Percentiles rank a stretch among this genome's conserved stretches.
phyloP scores from a whole-genome alignment of 352 stramenopile species.

The Pythium aphanidermatum region DNA sequence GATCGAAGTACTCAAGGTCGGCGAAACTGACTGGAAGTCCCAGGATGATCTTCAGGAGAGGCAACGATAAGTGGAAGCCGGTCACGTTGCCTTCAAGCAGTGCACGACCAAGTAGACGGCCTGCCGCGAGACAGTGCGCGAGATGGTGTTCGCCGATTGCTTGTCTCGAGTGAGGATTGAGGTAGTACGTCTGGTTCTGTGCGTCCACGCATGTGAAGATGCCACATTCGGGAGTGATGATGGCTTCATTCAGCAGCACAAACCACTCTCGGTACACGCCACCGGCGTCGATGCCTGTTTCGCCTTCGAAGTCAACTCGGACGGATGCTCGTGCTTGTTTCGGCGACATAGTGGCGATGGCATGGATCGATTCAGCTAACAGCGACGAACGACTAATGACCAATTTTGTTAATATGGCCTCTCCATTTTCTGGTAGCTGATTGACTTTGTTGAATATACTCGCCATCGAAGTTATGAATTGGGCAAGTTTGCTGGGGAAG shows the following conservation, averaged over 20 bases:
- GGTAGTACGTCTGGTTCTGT: constrained; percentile 38
- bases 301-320: constrained; percentile 61
- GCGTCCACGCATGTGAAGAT: constrained; percentile 38
- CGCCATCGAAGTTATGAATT: constrained; percentile 2
- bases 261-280: constrained; percentile 80
- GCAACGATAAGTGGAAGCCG: constrained; percentile 89
- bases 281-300: constrained; percentile 64
- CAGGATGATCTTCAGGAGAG: constrained; percentile 97
- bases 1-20: constrained; percentile 84
- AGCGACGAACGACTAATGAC: constrained; percentile 3
- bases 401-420: neutral
- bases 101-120: constrained; percentile 47
- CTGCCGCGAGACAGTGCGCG: constrained; percentile 42
- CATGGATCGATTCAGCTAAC: constrained; percentile 6
- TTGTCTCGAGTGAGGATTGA: constrained; percentile 23
- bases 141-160: constrained; percentile 51
- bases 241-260: constrained; percentile 41
- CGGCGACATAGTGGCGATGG: neutral
- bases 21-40: constrained; percentile 91
- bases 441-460: neutral
- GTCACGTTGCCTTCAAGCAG: constrained; percentile 89
- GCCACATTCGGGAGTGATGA: constrained; percentile 26
- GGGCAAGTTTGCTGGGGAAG: constrained; percentile 10
- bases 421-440: neutral
- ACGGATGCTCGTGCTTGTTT: constrained; percentile 8